These are phyloP conservation scores for Begonia loranthoides DNA, from an alignment of 306 rosid genomes.

Conservation along the genomic window DNA sequence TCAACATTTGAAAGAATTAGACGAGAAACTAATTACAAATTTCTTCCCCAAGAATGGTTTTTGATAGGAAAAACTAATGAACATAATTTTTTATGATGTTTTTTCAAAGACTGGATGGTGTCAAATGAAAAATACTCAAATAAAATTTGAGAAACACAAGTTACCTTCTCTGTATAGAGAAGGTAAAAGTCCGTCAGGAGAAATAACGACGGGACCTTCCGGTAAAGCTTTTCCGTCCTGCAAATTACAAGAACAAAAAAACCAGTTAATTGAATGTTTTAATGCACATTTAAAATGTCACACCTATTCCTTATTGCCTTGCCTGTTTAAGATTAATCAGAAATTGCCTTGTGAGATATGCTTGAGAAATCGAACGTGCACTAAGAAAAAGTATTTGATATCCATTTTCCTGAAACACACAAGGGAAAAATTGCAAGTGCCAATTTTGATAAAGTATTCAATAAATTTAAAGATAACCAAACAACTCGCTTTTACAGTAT, in stretches of 20 bases:
- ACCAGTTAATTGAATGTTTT: background rate
- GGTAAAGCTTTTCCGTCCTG: conserved; percentile 93
- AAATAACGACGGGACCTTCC: conserved; percentile 91
- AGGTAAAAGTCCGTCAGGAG: conserved; percentile 95
- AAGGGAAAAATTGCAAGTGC: background rate
- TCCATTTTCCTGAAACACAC: conserved; percentile 73
- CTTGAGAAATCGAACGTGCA: conserved; percentile 96
- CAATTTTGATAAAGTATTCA: conserved; percentile 10
- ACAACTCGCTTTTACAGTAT: too few species aligned
- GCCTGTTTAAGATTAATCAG: conserved; percentile 90
- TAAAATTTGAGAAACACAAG: too few species aligned
- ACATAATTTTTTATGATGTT: too few species aligned
- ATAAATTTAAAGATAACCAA: too few species aligned
- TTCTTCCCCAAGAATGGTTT: too few species aligned
- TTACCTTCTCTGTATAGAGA: conserved; percentile 95
- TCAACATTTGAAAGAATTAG: too few species aligned
- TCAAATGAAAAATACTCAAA: too few species aligned
- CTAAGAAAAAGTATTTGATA: conserved; percentile 91
- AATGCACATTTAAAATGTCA: conserved; percentile 10
- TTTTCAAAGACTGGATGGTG: too few species aligned
- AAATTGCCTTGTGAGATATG: conserved; percentile 74
- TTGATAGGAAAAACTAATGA: too few species aligned
- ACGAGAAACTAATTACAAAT: too few species aligned
- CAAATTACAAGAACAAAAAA: conserved; percentile 12
- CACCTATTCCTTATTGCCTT: conserved; percentile 11